Conservation (phyloP, 176 grass and related monocot species). For the Bolboschoenus planiculmis region DNA sequence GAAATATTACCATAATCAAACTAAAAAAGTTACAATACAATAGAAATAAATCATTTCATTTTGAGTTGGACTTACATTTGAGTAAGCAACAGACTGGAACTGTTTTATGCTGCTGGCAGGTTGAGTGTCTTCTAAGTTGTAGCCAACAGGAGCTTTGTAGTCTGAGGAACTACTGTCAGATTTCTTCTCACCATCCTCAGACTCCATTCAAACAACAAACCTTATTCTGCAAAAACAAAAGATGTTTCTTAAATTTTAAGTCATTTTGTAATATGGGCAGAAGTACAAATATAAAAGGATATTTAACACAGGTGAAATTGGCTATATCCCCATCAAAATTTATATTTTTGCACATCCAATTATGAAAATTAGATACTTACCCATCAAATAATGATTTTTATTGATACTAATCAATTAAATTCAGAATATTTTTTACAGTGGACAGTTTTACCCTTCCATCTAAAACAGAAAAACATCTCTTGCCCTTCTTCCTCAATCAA, state of each 20-base stretch:
- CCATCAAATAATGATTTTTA: too few species aligned
- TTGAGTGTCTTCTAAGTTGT: slow-evolving; percentile 45
- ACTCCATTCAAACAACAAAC: slow-evolving; percentile 38
- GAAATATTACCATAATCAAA: too few species aligned
- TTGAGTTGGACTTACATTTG: slow-evolving; percentile 25
- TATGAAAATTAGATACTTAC: too few species aligned
- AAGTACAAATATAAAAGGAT: too few species aligned
- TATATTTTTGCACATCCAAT: too few species aligned
- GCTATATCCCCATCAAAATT: too few species aligned
- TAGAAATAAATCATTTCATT: not conserved
- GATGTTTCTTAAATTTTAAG: not conserved
- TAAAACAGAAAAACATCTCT: too few species aligned
- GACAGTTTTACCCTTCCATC: too few species aligned
- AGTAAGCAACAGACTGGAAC: slow-evolving; percentile 39
- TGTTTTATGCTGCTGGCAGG: slow-evolving; percentile 36
- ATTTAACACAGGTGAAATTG: too few species aligned
- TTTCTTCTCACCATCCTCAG: slow-evolving; percentile 31
- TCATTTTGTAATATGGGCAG: not conserved
- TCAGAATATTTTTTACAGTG: too few species aligned
- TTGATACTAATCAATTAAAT: too few species aligned
- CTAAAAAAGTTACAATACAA: not conserved
- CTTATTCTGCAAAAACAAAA: slow-evolving; percentile 20
- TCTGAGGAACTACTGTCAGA: slow-evolving; percentile 30
- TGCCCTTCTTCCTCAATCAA: too few species aligned
- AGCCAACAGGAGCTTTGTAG: slow-evolving; percentile 38